Conservation (phyloP, 805 yeast genomes). For the Pichia phayaonensis region DNA sequence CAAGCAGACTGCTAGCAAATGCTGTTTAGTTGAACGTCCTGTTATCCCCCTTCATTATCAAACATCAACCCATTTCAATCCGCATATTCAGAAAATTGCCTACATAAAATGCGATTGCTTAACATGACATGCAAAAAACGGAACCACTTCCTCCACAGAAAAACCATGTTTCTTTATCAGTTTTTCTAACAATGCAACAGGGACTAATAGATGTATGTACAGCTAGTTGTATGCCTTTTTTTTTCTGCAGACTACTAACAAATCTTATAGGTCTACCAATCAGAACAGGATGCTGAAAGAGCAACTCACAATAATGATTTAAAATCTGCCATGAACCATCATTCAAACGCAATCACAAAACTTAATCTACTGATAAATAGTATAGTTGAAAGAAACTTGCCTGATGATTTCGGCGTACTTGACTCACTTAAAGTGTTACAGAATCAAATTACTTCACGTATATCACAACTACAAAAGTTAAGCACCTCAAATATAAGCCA, state of each 20-base stretch:
- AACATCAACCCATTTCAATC: background rate
- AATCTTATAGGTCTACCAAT: conserved; percentile 37
- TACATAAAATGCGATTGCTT: background rate
- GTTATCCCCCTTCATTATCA: background rate
- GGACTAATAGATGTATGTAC: conserved; percentile 24
- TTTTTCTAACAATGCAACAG: conserved; percentile 2
- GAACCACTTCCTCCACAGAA: background rate
- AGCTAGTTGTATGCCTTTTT: background rate
- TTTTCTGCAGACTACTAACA: conserved; percentile 3
- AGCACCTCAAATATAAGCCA: background rate
- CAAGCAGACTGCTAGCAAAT: background rate
- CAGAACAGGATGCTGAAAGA: conserved; percentile 47
- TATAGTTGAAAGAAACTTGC: conserved; percentile 7
- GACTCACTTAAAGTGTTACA: conserved; percentile 17
- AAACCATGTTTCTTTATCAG: background rate
- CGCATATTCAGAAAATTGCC: background rate
- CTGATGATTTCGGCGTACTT: conserved; percentile 18
- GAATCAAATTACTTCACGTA: conserved; percentile 19
- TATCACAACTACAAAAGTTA: background rate
- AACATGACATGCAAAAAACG: background rate
- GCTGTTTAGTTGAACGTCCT: too few species aligned
- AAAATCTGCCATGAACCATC: conserved; percentile 33
- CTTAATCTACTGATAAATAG: conserved; percentile 22
- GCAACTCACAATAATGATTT: conserved; percentile 37
- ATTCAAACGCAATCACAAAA: conserved; percentile 30